phyloP scores from a whole-genome alignment of 345 rosid genomes.

The Salix brachista region DNA sequence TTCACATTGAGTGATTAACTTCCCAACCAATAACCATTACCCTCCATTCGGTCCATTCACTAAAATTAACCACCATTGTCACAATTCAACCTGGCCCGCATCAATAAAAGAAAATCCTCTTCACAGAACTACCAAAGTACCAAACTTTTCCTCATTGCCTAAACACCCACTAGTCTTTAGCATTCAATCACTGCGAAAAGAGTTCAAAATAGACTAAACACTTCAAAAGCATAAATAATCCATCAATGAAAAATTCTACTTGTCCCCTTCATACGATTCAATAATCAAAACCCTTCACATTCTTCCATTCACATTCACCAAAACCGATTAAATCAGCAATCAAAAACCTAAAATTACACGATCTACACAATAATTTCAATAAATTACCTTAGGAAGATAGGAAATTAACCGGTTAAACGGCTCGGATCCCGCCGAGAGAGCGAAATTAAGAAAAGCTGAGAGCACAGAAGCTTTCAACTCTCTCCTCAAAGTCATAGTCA shows the following conservation, averaged over 20 bases:
- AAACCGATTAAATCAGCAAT: background rate
- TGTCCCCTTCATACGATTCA: background rate
- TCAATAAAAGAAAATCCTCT: background rate
- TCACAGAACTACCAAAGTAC: background rate
- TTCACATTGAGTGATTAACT: background rate
- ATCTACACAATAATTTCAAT: background rate
- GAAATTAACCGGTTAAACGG: conserved; percentile 45
- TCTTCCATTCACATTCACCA: background rate
- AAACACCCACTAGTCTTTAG: background rate
- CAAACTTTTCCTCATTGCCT: background rate
- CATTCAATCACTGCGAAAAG: background rate
- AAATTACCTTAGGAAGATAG: conserved; percentile 57
- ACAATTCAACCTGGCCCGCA: background rate
- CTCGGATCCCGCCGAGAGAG: conserved; percentile 61
- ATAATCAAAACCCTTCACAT: background rate
- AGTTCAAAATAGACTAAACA: background rate
- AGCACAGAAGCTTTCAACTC: conserved; percentile 53
- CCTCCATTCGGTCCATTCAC: background rate
- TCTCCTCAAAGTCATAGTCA: conserved; percentile 55
- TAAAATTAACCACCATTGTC: background rate
- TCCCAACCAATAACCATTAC: background rate
- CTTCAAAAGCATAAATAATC: background rate
- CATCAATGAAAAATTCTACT: background rate
- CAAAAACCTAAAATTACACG: background rate
- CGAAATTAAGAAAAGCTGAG: conserved; percentile 55